These are phyloP conservation scores for Diutina pseudorugosa DNA, from an alignment of 1,139 yeast genomes.

Conservation along the genomic window DNA sequence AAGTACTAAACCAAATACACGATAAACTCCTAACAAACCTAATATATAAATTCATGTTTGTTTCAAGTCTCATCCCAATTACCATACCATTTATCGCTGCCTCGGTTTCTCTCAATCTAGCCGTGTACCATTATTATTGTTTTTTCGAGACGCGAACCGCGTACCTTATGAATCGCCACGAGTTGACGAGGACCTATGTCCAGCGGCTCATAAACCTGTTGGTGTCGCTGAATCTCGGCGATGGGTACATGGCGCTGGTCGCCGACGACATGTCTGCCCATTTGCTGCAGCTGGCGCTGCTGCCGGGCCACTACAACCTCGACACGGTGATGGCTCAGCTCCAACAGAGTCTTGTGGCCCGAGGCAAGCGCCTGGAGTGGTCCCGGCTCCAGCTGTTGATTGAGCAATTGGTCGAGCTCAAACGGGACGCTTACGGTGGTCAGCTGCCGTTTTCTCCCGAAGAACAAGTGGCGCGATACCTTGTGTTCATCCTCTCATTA, in stretches of 20 bases:
- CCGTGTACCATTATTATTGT: neutral
- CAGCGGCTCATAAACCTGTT: neutral
- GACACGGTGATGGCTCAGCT: neutral
- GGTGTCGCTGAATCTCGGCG: neutral
- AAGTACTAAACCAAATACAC: too few species aligned
- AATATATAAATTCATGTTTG: too few species aligned
- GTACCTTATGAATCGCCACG: neutral
- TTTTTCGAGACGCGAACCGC: neutral
- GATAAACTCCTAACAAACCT: too few species aligned
- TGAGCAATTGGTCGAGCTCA: neutral
- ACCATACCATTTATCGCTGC: too few species aligned
- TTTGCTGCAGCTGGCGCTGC: neutral
- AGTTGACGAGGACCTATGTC: neutral
- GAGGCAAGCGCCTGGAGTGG: neutral
- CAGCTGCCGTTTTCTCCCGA: neutral
- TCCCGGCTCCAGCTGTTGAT: neutral
- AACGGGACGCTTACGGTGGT: neutral
- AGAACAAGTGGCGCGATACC: neutral
- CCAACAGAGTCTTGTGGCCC: neutral
- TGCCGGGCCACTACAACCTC: neutral
- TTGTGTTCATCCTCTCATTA: neutral
- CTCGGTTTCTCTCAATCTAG: too few species aligned
- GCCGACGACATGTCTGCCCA: neutral
- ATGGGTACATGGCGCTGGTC: slow-evolving; percentile 4
- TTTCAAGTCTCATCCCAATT: too few species aligned